Evolutionary conservation across 2,329 filamentous ascomycete species (phyloP).

Genomic region (Trichoderma harzianum): DNA sequence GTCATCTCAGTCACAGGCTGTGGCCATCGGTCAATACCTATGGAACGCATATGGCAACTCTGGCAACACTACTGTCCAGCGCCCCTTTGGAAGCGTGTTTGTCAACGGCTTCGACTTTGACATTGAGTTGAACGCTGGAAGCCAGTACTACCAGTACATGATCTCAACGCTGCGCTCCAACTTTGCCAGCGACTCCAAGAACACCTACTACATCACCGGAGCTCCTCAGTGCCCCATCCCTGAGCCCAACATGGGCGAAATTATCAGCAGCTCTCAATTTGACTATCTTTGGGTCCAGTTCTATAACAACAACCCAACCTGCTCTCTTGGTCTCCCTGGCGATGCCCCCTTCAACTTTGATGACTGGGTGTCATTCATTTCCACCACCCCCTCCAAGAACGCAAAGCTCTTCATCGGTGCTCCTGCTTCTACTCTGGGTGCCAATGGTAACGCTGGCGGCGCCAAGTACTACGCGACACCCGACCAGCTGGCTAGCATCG

Average conservation of each 20-base stretch:
- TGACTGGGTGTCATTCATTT: slow-evolving; percentile 29
- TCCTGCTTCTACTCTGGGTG: slow-evolving; percentile 25
- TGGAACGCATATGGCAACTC: slow-evolving; percentile 44
- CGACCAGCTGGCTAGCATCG: slow-evolving; percentile 19
- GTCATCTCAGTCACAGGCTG: slow-evolving; percentile 24
- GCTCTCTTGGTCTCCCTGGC: slow-evolving; percentile 5
- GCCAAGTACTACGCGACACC: slow-evolving; percentile 27
- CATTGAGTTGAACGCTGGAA: slow-evolving; percentile 39
- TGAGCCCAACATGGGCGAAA: not conserved
- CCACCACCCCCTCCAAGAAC: slow-evolving; percentile 26
- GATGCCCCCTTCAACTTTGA: slow-evolving; percentile 35
- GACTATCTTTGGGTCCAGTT: slow-evolving; percentile 42
- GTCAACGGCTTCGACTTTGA: slow-evolving; percentile 54
- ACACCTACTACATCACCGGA: slow-evolving; percentile 41
- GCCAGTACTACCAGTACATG: slow-evolving; percentile 34
- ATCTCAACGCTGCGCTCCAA: slow-evolving; percentile 31
- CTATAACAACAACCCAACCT: slow-evolving; percentile 41
- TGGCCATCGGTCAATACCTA: slow-evolving; percentile 24
- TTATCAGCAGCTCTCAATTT: slow-evolving; percentile 7
- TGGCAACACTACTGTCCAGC: slow-evolving; percentile 29
- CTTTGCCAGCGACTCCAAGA: slow-evolving; percentile 26
- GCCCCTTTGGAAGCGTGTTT: slow-evolving; percentile 45
- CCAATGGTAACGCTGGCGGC: slow-evolving; percentile 25
- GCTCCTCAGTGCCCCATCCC: slow-evolving; percentile 40
- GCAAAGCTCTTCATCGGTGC: slow-evolving; percentile 37